Conservation (phyloP, 2,329 filamentous ascomycete genomes). For the Teratosphaeria zuluensis region DNA sequence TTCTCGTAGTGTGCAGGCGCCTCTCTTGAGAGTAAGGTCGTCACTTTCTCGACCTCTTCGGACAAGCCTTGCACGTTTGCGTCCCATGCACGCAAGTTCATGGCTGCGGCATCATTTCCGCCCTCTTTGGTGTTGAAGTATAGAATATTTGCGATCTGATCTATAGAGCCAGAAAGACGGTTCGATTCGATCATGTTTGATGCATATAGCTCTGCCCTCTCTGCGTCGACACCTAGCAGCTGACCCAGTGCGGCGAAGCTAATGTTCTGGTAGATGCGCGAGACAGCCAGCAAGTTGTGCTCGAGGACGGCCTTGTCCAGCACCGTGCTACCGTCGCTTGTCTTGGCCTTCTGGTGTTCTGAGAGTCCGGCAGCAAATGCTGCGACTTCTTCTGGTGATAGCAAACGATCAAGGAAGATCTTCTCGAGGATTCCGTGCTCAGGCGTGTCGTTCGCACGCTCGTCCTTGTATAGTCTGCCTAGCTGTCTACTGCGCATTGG, state of each 20-base stretch:
- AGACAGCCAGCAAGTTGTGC: conserved; percentile 85
- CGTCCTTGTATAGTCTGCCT: conserved; percentile 85
- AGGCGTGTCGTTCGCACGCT: conserved; percentile 62
- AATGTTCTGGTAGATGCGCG: conserved; percentile 46
- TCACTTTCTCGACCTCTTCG: conserved; percentile 82
- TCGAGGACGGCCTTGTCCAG: conserved; percentile 89
- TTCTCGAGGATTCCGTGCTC: conserved; percentile 90
- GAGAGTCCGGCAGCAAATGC: conserved; percentile 72
- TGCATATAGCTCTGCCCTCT: conserved; percentile 82
- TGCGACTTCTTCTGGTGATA: conserved; percentile 71
- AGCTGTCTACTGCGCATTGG: conserved; percentile 72
- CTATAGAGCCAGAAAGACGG: conserved; percentile 75
- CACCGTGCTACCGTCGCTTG: conserved; percentile 83
- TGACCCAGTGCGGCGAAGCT: conserved; percentile 58
- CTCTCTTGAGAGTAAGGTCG: conserved; percentile 67
- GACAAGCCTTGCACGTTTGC: conserved; percentile 74
- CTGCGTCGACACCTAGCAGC: conserved; percentile 67
- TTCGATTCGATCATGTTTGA: conserved; percentile 95
- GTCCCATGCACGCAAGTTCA: conserved; percentile 79
- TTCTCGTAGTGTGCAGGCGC: conserved; percentile 53
- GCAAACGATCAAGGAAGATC: conserved; percentile 85
- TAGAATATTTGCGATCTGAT: conserved; percentile 83
- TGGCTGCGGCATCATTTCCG: conserved; percentile 33
- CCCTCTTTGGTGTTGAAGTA: conserved; percentile 75
- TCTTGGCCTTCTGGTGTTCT: conserved; percentile 83